Evolutionary conservation across 2,329 filamentous ascomycete species (phyloP).

Genomic region (Sarocladium brachiariae): DNA sequence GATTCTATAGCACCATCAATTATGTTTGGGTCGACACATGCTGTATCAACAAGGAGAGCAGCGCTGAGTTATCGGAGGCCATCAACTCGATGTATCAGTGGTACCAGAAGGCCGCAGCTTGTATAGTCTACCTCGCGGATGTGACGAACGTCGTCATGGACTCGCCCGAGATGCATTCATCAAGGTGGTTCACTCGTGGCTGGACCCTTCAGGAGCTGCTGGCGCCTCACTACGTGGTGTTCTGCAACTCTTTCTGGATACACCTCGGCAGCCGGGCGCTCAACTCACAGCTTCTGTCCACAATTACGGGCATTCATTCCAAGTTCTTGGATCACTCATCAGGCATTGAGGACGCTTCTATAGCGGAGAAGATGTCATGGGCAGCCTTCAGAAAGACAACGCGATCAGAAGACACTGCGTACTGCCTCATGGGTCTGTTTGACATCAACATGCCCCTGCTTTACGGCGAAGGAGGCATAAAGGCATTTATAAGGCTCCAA

Average conservation of each 20-base stretch:
- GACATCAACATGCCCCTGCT: slow-evolving; percentile 20
- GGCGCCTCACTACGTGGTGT: slow-evolving; percentile 27
- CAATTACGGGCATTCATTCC: slow-evolving; percentile 17
- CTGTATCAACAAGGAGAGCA: slow-evolving; percentile 21
- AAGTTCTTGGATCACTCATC: slow-evolving; percentile 12
- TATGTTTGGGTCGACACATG: slow-evolving; percentile 25
- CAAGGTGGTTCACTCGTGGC: slow-evolving; percentile 32
- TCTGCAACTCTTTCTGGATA: slow-evolving; percentile 23
- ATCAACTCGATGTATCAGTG: slow-evolving; percentile 21
- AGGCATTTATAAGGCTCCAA: slow-evolving; percentile 16
- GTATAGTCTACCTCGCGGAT: slow-evolving; percentile 20
- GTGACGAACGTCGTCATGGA: slow-evolving; percentile 11
- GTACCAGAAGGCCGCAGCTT: slow-evolving; percentile 18
- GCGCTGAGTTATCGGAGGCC: slow-evolving; percentile 23
- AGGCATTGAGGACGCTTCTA: neutral
- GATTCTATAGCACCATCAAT: slow-evolving; percentile 8
- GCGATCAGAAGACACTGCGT: slow-evolving; percentile 18
- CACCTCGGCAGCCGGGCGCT: slow-evolving; percentile 17
- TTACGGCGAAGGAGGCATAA: slow-evolving; percentile 16
- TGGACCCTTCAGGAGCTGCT: slow-evolving; percentile 63
- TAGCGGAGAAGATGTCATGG: slow-evolving; percentile 19
- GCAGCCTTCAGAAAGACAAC: slow-evolving; percentile 17
- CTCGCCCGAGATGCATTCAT: neutral
- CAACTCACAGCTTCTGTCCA: slow-evolving; percentile 13
- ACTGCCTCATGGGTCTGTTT: slow-evolving; percentile 20